A percentile compares a stretch with the other conserved stretches of the same genome.
Evolutionary conservation across 441 rosid genomes (phyloP).

Genomic region (Euphorbia celastroides): DNA sequence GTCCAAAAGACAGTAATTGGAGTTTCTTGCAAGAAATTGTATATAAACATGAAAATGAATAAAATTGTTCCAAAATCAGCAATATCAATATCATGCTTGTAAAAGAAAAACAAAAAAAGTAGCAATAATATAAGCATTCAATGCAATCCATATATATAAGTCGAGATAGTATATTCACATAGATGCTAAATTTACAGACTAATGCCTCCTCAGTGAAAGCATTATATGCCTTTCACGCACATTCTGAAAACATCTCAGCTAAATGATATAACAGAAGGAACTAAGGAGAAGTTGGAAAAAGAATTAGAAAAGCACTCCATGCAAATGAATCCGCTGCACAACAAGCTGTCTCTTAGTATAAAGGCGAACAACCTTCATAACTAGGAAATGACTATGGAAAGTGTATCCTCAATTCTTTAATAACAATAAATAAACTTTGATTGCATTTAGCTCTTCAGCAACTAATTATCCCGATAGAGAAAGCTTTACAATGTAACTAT

Average conservation of each 20-base stretch:
- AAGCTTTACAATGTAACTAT: not conserved
- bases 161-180: not conserved
- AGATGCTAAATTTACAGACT: not conserved
- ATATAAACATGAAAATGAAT: not conserved
- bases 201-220: no score
- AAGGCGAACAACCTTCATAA: not conserved
- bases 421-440: not conserved
- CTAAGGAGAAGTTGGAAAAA: not conserved
- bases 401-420: not conserved
- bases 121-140: not conserved
- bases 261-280: not conserved
- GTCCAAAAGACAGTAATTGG: conserved; percentile 1
- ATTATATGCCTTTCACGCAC: not conserved
- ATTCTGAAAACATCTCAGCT: not conserved
- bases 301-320: not conserved
- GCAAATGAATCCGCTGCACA: not conserved
- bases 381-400: not conserved
- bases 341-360: not conserved
- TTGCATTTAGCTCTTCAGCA: not conserved
- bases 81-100: not conserved
- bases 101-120: not conserved
- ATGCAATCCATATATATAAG: not conserved
- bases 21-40: conserved; percentile 4
- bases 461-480: not conserved
- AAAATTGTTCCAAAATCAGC: not conserved